phyloP scores from a whole-genome alignment of 495 filamentous ascomycete species.

The Niebla homalea region DNA sequence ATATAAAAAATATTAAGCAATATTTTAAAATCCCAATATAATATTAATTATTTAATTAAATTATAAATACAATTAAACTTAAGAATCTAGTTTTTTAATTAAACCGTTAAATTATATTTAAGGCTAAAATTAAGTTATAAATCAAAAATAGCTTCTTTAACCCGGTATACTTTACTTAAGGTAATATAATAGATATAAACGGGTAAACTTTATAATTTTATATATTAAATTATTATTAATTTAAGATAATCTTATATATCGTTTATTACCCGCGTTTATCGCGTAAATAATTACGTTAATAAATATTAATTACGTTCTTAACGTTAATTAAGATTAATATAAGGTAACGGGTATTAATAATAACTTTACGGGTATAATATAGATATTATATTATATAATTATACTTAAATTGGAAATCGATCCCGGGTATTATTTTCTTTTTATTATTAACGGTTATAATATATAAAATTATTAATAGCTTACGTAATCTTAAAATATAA shows the following conservation, averaged over 20 bases:
- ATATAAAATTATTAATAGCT: constrained; percentile 1
- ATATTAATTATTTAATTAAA: too few species aligned
- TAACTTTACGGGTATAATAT: too few species aligned
- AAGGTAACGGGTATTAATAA: not conserved
- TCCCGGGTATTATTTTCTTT: too few species aligned
- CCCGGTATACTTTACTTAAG: too few species aligned
- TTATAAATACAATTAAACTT: too few species aligned
- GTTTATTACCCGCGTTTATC: constrained; percentile 3
- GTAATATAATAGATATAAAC: too few species aligned
- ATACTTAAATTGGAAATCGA: not conserved
- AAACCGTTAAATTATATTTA: too few species aligned
- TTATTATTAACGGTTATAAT: not conserved
- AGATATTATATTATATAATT: not conserved
- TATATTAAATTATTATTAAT: constrained; percentile 4
- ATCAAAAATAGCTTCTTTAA: too few species aligned
- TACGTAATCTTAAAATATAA: not conserved
- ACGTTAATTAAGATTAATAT: not conserved
- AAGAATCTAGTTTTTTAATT: too few species aligned
- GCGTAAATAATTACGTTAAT: constrained; percentile 3
- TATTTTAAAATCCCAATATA: not conserved
- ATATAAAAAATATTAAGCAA: too few species aligned
- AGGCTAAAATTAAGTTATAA: too few species aligned
- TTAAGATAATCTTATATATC: constrained; percentile 4
- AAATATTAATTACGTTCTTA: too few species aligned
- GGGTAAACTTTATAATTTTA: not conserved